Evolutionary conservation across 2,329 filamentous ascomycete species (phyloP).

Genomic region (Monilinia aucupariae): DNA sequence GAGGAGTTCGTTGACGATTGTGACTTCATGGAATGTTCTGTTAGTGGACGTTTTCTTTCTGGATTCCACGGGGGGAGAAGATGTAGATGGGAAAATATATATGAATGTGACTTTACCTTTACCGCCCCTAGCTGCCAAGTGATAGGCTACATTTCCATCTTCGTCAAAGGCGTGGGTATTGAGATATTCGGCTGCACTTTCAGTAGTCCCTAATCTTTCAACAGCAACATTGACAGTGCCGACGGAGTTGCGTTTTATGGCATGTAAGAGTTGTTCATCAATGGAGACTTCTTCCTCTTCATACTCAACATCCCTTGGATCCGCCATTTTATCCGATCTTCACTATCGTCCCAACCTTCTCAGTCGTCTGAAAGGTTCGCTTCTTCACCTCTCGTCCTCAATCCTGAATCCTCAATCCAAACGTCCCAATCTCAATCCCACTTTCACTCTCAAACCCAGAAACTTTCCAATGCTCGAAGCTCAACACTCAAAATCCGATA

Average conservation of each 20-base stretch:
- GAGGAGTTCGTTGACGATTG: constrained; percentile 74
- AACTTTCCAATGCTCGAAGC: too few species aligned
- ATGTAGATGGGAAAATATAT: background rate
- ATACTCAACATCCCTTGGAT: constrained; percentile 18
- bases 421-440: background rate
- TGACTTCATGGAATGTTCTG: constrained; percentile 46
- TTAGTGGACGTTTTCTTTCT: background rate
- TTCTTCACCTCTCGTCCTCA: background rate
- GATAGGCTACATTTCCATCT: constrained; percentile 82
- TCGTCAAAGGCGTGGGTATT: constrained; percentile 74
- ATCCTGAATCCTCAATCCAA: background rate
- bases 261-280: too few species aligned
- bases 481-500: background rate
- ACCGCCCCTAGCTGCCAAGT: constrained; percentile 64
- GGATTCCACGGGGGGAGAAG: background rate
- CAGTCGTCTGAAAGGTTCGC: background rate
- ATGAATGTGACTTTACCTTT: too few species aligned
- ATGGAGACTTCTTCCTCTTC: constrained; percentile 11
- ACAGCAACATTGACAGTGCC: background rate
- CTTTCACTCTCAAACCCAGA: too few species aligned
- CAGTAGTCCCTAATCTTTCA: constrained; percentile 32
- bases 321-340: constrained; percentile 2
- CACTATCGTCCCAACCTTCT: background rate
- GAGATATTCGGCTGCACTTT: constrained; percentile 68
- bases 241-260: background rate